These are phyloP conservation scores for Chloranthus sessilifolius DNA, from an alignment of 164 flowering plant species.

Conservation along the genomic window DNA sequence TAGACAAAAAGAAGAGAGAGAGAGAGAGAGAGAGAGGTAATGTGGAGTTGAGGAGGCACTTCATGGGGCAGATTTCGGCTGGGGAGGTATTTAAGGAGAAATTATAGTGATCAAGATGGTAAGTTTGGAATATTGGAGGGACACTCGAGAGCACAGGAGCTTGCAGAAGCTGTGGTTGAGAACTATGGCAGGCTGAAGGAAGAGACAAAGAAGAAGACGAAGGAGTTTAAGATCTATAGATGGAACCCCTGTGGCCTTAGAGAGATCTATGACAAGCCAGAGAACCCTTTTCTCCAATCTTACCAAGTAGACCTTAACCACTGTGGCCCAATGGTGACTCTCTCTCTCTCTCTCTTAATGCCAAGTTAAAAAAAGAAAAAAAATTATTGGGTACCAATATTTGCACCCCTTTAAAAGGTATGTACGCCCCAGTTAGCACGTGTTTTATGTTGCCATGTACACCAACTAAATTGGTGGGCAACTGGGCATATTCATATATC, in stretches of 20 bases:
- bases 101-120: too few species aligned
- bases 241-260: too few species aligned
- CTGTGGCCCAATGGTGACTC: constrained; percentile 70
- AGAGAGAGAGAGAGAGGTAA: too few species aligned
- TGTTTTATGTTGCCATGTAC: background rate
- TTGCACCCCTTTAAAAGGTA: background rate
- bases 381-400: background rate
- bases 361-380: background rate
- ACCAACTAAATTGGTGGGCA: too few species aligned
- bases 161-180: constrained; percentile 41
- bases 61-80: too few species aligned
- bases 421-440: background rate
- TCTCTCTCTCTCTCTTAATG: background rate
- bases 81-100: too few species aligned
- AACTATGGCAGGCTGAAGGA: constrained; percentile 5
- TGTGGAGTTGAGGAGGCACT: too few species aligned
- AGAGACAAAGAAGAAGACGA: constrained; percentile 13
- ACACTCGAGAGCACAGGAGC: constrained; percentile 39
- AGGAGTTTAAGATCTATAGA: constrained; percentile 65
- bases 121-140: constrained; percentile 46
- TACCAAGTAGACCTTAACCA: constrained; percentile 50
- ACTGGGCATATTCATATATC: too few species aligned
- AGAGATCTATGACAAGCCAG: constrained; percentile 38
- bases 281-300: constrained; percentile 53
- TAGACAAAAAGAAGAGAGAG: too few species aligned